Conservation (phyloP, 176 grass and related monocot species). For the Triticum dicoccoides region DNA sequence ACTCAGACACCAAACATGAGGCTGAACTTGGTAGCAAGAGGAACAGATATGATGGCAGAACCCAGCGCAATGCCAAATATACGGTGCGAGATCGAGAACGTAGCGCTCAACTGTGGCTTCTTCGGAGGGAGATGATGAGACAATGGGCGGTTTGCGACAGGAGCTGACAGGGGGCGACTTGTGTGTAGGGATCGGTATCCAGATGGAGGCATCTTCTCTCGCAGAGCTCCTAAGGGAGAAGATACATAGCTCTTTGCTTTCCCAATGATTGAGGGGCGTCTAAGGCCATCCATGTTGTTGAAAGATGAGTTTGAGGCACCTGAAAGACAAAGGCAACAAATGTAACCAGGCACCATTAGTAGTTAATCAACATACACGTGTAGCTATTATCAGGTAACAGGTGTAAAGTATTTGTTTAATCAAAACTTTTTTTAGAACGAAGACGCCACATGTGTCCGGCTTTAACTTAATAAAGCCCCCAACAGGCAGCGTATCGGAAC, state of each 20-base stretch:
- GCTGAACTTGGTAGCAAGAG: conserved; percentile 59
- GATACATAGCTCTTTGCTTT: conserved; percentile 24
- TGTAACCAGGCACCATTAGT: not conserved
- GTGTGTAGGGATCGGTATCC: conserved; percentile 43
- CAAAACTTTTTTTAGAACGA: no score
- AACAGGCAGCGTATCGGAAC: no score
- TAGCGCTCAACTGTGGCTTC: conserved; percentile 76
- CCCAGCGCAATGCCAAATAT: conserved; percentile 60
- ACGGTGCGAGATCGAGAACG: conserved; percentile 75
- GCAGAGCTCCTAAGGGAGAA: conserved; percentile 26
- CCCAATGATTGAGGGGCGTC: conserved; percentile 8
- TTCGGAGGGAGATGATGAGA: conserved; percentile 83
- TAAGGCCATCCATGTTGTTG: not conserved
- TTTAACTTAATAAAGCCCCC: no score
- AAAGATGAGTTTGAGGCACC: conserved; percentile 12
- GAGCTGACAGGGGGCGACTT: conserved; percentile 26
- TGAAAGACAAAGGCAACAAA: conserved; percentile 19
- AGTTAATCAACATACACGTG: no score
- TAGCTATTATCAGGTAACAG: no score
- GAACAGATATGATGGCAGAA: conserved; percentile 54
- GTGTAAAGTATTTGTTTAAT: no score
- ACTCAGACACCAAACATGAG: conserved; percentile 61
- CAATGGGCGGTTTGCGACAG: conserved; percentile 64
- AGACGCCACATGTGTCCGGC: no score
- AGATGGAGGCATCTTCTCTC: conserved; percentile 4